A percentile compares a stretch with the other conserved stretches of the same genome.
Evolutionary conservation across 305 asterid species (phyloP).

Genomic region (Salvia sclarea): DNA sequence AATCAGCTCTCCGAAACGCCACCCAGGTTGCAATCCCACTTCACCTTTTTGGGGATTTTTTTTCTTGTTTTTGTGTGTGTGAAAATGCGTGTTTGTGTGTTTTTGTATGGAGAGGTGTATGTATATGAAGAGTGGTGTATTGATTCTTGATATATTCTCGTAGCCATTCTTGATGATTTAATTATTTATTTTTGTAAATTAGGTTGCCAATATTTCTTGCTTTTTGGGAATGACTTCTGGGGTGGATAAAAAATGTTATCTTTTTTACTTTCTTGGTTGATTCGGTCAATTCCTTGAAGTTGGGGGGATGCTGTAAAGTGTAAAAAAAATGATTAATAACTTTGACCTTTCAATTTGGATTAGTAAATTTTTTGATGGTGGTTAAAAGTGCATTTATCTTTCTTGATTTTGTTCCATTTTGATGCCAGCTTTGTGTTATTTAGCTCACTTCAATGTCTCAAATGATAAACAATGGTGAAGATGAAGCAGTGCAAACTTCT

Average conservation of each 20-base stretch:
- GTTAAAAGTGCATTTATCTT: background rate
- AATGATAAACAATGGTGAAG: background rate
- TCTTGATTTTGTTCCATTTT: background rate
- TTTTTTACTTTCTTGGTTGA: background rate
- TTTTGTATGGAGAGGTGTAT: background rate
- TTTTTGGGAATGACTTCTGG: background rate
- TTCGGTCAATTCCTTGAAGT: conserved; percentile 5
- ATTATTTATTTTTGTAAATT: background rate
- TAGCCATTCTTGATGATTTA: no score
- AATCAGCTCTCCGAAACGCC: conserved; percentile 49
- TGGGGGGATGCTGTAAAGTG: background rate
- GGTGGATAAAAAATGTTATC: conserved; percentile 4
- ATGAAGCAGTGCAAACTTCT: no score
- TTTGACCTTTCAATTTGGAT: background rate
- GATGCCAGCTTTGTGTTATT: background rate
- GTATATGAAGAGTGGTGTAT: background rate
- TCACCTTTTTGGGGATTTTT: background rate
- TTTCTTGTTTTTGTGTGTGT: background rate
- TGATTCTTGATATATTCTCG: conserved; percentile 9
- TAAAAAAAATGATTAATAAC: background rate
- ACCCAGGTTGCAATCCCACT: conserved; percentile 44
- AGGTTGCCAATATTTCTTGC: background rate
- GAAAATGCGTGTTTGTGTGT: no score
- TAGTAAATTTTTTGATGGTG: background rate
- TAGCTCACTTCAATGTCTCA: background rate